Conservation (phyloP, 1,284 basidiomycete genomes). For the Sutorius eximius region DNA sequence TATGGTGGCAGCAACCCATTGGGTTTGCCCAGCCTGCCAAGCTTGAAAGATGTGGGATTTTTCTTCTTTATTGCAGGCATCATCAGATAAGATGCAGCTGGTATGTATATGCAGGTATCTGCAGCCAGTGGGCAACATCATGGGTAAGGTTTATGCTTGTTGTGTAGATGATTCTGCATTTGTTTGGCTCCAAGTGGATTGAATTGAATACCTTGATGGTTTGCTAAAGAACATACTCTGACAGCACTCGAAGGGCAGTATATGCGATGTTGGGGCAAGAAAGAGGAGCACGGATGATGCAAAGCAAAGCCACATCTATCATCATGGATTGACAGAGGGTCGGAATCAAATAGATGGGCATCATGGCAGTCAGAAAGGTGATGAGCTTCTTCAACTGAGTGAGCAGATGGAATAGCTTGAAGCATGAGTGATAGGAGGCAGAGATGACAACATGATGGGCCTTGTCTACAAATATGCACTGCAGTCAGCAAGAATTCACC, state of each 20-base stretch:
- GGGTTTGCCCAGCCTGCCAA: not conserved
- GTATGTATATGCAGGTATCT: not conserved
- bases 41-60: not conserved
- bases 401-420: conserved; percentile 13
- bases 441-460: conserved; percentile 20
- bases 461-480: conserved; percentile 21
- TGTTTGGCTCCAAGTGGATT: accelerated
- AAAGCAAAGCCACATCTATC: not conserved
- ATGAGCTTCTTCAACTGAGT: conserved; percentile 5
- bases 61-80: not conserved
- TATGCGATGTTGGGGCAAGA: not conserved
- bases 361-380: not conserved
- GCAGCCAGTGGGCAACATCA: not conserved
- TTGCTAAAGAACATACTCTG: not conserved
- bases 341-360: conserved; percentile 7
- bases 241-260: too few relatives aligned
- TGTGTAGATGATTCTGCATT: not conserved
- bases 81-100: not conserved
- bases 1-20: not conserved
- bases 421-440: conserved; percentile 15
- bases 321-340: conserved; percentile 4
- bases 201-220: not conserved
- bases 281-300: not conserved
- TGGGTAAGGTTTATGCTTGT: not conserved
- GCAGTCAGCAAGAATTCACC: not conserved